Percentiles rank a stretch among this genome's conserved stretches.
phyloP scores from a whole-genome alignment of 331 rosid species.

The Ulmus americana region DNA sequence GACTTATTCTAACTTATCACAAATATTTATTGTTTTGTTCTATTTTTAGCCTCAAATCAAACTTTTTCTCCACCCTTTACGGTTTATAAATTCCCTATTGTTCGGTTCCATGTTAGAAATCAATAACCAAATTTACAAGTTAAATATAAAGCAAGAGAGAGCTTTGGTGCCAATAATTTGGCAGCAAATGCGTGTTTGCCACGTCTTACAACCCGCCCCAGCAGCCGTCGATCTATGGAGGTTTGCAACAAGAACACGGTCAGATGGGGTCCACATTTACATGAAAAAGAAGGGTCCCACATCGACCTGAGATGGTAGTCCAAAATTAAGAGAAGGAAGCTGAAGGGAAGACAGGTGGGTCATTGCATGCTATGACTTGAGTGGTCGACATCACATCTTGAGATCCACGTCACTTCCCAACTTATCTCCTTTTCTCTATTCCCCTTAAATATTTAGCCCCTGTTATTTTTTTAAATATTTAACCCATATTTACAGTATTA shows the following conservation, averaged over 20 bases:
- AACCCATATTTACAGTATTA: too few relatives aligned
- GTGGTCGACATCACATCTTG: slow-evolving; percentile 36
- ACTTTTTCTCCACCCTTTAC: too few relatives aligned
- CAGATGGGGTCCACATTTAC: background rate
- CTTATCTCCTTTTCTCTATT: slow-evolving; percentile 9
- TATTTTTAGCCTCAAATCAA: too few relatives aligned
- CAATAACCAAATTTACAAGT: too few relatives aligned
- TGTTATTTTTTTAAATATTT: too few relatives aligned
- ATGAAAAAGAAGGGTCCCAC: slow-evolving; percentile 19
- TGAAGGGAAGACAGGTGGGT: slow-evolving; percentile 29
- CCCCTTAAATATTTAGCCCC: background rate
- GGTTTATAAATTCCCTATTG: too few relatives aligned
- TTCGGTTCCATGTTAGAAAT: too few relatives aligned
- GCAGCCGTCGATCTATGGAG: slow-evolving; percentile 6
- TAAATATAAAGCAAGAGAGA: background rate
- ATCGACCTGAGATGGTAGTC: background rate
- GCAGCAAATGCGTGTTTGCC: background rate
- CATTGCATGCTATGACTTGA: slow-evolving; percentile 24
- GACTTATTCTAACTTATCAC: too few relatives aligned
- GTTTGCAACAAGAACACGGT: slow-evolving; percentile 30
- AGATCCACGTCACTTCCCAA: slow-evolving; percentile 35
- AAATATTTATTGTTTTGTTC: too few relatives aligned
- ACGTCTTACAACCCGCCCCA: background rate
- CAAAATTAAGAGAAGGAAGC: slow-evolving; percentile 11
- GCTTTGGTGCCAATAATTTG: background rate